Conservation (phyloP, 2,329 filamentous ascomycete species). For the Paraphoma sp. region DNA sequence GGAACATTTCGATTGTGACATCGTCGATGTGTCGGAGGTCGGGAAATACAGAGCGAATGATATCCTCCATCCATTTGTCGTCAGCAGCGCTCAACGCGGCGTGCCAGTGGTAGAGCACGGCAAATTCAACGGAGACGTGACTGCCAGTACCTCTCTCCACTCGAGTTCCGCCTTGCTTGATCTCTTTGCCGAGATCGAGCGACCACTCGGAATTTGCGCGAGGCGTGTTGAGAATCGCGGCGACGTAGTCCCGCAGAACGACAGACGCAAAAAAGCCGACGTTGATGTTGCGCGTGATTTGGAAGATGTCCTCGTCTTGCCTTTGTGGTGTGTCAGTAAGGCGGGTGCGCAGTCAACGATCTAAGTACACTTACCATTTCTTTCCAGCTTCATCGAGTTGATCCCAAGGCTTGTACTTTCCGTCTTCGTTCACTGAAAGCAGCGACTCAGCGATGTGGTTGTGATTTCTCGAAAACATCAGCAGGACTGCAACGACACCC, state of each 20-base stretch:
- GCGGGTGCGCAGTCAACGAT: too few species aligned
- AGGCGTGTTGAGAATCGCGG: constrained; percentile 77
- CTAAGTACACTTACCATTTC: constrained; percentile 35
- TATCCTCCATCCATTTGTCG: constrained; percentile 76
- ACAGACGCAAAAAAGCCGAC: constrained; percentile 65
- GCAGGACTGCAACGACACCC: constrained; percentile 69
- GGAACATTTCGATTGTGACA: constrained; percentile 43
- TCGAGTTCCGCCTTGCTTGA: constrained; percentile 66
- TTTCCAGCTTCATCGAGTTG: constrained; percentile 57
- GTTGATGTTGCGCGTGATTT: constrained; percentile 66
- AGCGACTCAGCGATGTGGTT: constrained; percentile 82
- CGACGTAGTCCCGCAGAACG: constrained; percentile 77
- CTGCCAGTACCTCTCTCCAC: constrained; percentile 73
- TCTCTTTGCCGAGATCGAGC: constrained; percentile 72
- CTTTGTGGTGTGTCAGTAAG: constrained; percentile 4
- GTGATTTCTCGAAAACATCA: constrained; percentile 77
- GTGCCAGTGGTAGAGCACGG: constrained; percentile 86
- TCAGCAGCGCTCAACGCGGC: constrained; percentile 76
- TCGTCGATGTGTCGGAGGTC: constrained; percentile 38
- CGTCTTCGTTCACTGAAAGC: constrained; percentile 80
- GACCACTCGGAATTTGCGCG: constrained; percentile 78
- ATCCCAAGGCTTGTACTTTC: constrained; percentile 73
- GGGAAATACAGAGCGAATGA: constrained; percentile 31
- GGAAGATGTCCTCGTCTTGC: constrained; percentile 37
- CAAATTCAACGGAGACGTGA: constrained; percentile 84